Evolutionary conservation across 805 yeast species (phyloP).

Genomic region (Blastobotrys mokoenaii): DNA sequence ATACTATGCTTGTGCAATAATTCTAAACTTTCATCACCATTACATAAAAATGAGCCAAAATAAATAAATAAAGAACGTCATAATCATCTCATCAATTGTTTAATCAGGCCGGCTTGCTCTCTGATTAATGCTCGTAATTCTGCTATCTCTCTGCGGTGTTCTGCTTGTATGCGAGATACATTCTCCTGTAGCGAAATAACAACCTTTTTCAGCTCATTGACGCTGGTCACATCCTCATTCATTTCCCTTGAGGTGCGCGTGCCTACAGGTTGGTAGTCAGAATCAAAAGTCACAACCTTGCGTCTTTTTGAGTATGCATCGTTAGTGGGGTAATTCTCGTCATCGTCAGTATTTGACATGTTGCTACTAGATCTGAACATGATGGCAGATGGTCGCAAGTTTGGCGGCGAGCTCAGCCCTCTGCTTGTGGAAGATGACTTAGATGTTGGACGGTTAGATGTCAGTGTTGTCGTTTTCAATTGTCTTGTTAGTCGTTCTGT

Average conservation of each 20-base stretch:
- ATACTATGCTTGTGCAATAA: no score
- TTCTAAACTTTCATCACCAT: no score
- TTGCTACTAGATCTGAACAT: not conserved
- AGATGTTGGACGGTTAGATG: not conserved
- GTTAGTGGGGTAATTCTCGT: not conserved
- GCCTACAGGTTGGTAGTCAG: not conserved
- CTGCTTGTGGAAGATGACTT: not conserved
- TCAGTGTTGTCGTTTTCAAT: not conserved
- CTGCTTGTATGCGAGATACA: constrained; percentile 2
- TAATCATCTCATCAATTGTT: not conserved
- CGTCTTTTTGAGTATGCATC: not conserved
- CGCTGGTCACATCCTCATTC: no score
- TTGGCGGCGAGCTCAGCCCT: not conserved
- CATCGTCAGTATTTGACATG: not conserved
- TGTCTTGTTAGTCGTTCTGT: constrained; percentile 4
- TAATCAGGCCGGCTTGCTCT: not conserved
- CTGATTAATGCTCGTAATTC: not conserved
- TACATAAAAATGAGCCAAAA: no score
- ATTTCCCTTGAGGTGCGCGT: no score
- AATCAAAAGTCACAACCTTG: constrained; percentile 1
- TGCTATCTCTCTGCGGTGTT: not conserved
- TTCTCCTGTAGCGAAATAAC: constrained; percentile 4
- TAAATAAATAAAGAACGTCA: no score
- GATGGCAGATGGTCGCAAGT: not conserved
- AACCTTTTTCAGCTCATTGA: not conserved